These are phyloP conservation scores for Cercospora sp. DNA, from an alignment of 2,329 filamentous ascomycete species.

Conservation along the genomic window DNA sequence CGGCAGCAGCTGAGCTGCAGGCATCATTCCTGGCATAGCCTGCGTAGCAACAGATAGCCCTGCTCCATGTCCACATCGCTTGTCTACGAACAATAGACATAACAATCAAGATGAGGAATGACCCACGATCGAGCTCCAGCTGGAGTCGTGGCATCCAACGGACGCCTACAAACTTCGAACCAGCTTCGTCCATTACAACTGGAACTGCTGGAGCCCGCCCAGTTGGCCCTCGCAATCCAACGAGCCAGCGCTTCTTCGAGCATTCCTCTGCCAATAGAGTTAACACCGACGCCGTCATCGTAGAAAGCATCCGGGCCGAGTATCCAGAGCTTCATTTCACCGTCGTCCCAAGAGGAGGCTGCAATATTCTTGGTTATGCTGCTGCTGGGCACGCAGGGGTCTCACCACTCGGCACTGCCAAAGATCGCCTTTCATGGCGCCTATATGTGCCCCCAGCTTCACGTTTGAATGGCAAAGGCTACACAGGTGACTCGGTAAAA, in stretches of 20 bases:
- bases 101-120: slow-evolving; percentile 4
- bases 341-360: slow-evolving; percentile 39
- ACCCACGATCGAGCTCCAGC: neutral
- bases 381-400: slow-evolving; percentile 45
- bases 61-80: neutral
- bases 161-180: neutral
- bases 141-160: neutral
- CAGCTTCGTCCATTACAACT: slow-evolving; percentile 24
- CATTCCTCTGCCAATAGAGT: slow-evolving; percentile 47
- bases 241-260: slow-evolving; percentile 45
- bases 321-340: slow-evolving; percentile 50
- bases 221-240: slow-evolving; percentile 38
- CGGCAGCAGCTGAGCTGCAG: slow-evolving; percentile 9
- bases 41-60: neutral
- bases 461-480: slow-evolving; percentile 43
- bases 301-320: slow-evolving; percentile 48
- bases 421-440: slow-evolving; percentile 44
- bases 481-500: slow-evolving; percentile 42
- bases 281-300: slow-evolving; percentile 48
- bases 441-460: slow-evolving; percentile 43
- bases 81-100: neutral
- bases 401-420: slow-evolving; percentile 45
- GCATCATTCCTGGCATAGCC: neutral
- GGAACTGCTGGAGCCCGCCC: slow-evolving; percentile 13
- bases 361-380: slow-evolving; percentile 48